These are phyloP conservation scores for Neurospora hispaniola DNA, from an alignment of 495 filamentous ascomycete genomes.

Conservation along the genomic window DNA sequence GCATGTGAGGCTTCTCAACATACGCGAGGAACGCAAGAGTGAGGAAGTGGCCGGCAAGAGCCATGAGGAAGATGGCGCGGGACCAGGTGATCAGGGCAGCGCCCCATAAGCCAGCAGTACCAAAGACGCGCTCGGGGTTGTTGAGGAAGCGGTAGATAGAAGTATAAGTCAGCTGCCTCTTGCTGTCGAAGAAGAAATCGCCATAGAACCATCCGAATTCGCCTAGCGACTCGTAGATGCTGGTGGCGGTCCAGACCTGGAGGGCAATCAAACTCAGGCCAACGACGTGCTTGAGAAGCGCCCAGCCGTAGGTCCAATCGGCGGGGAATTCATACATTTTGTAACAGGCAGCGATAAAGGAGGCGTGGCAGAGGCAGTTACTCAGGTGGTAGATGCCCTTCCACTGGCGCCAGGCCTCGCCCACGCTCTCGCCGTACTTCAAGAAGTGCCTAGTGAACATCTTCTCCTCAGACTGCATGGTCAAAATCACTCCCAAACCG, in stretches of 20 bases:
- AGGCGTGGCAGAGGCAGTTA: conserved; percentile 77
- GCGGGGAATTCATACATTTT: conserved; percentile 85
- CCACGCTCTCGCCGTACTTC: conserved; percentile 82
- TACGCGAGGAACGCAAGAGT: conserved; percentile 83
- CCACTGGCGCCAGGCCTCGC: conserved; percentile 96
- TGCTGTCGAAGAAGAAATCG: conserved; percentile 90
- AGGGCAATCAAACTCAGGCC: conserved; percentile 71
- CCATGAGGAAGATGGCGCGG: conserved; percentile 69
- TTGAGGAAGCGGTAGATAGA: conserved; percentile 98
- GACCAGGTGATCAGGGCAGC: conserved; percentile 87
- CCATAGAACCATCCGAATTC: conserved; percentile 99
- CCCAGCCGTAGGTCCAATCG: conserved; percentile 76
- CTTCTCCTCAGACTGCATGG: conserved; percentile 78
- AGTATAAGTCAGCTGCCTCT: conserved; percentile 81
- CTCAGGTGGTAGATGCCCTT: conserved; percentile 92
- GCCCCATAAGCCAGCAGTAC: conserved; percentile 93
- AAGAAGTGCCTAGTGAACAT: conserved; percentile 93
- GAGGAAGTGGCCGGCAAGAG: conserved; percentile 73
- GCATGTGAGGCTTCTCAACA: conserved; percentile 95
- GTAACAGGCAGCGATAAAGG: conserved; percentile 85
- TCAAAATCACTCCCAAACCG: conserved; percentile 76
- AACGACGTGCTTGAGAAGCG: conserved; percentile 75
- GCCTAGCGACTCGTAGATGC: conserved; percentile 91
- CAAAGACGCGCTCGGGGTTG: conserved; percentile 90
- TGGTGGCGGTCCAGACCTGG: conserved; percentile 85